Evolutionary conservation across 2,329 filamentous ascomycete species (phyloP).

Genomic region (Cadophora sp.): DNA sequence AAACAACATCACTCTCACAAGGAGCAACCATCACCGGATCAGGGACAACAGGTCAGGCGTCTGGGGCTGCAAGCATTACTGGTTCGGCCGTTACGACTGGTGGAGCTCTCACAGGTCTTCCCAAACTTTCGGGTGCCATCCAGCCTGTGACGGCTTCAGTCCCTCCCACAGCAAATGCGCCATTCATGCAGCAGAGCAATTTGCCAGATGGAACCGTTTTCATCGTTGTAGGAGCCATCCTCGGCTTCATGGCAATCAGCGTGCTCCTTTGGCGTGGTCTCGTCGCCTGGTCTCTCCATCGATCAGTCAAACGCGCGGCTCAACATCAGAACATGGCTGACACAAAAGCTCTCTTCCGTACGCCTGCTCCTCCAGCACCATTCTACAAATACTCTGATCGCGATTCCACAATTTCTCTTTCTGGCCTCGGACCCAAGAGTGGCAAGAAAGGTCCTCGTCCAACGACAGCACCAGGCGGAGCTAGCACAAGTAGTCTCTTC

Average conservation of each 20-base stretch:
- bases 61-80: slow-evolving; percentile 28
- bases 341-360: slow-evolving; percentile 70
- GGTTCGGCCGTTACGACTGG: slow-evolving; percentile 23
- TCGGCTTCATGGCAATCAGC: slow-evolving; percentile 82
- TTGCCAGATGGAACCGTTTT: slow-evolving; percentile 95
- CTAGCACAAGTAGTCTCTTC: slow-evolving; percentile 63
- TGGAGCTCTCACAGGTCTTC: slow-evolving; percentile 46
- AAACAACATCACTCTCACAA: slow-evolving; percentile 14
- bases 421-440: slow-evolving; percentile 38
- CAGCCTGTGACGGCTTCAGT: slow-evolving; percentile 77
- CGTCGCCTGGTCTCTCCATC: slow-evolving; percentile 89
- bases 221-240: slow-evolving; percentile 87
- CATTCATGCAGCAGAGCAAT: slow-evolving; percentile 88
- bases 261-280: slow-evolving; percentile 88
- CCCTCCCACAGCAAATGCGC: slow-evolving; percentile 82
- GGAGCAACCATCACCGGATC: slow-evolving; percentile 29
- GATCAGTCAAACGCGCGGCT: slow-evolving; percentile 87
- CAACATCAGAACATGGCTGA: slow-evolving; percentile 73
- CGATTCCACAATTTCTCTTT: slow-evolving; percentile 45
- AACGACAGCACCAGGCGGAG: slow-evolving; percentile 44
- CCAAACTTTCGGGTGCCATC: slow-evolving; percentile 61
- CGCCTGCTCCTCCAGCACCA: slow-evolving; percentile 60
- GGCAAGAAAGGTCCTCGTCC: slow-evolving; percentile 46
- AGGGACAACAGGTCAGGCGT: slow-evolving; percentile 23
- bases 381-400: slow-evolving; percentile 71